Evolutionary conservation across 495 filamentous ascomycete species (phyloP), one percentile per base, ranked within the genome.

Genomic region (Neurospora hispaniola): DNA sequence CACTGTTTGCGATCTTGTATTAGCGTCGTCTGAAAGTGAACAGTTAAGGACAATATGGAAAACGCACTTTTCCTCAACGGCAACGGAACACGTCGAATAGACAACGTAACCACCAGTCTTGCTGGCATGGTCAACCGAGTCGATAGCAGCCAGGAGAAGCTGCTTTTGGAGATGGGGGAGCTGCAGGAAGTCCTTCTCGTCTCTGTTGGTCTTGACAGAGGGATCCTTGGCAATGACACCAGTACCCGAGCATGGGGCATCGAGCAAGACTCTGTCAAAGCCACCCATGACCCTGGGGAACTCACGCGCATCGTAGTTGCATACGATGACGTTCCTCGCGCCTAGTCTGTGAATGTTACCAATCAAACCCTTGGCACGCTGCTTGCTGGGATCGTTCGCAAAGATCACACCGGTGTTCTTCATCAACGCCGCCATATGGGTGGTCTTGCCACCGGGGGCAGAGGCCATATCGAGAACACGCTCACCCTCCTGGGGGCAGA

Each of bases 311-410:
- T 97, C 93, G 81, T 97, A 91, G 82, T 95, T 94, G 85, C 93
- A 98, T 20, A 99, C 93, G 75, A 99, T 90, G 35, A 91, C 92
- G 83, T 99, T 99, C 76, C 93, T 93, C 75, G 89, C 93, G 43
- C 96, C 96, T 7, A 99, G 88, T 81, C 96, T 93, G 82, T 98
- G 94, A 75, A 98, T 93, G 84, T 99, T 99, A 83, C 96, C 96
- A 77, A 98, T 97, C 73, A 99, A 81, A 92, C 93, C 96, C 84
- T 97, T 98, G 39, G 95, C 88, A 88, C 96, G 93, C 44, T 89
- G 81, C 78, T 97, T 97, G 86, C 92, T 97, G 79, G 90, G 89
- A 89, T 99, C 96, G 84, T 98, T 98, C 76, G 96, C 96, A 80
- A 98, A 96, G 70, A 99, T 91, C 74, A 89, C 92, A 70, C 96